phyloP scores from a whole-genome alignment of 2,329 filamentous ascomycete species.

The Teratosphaeria zuluensis region DNA sequence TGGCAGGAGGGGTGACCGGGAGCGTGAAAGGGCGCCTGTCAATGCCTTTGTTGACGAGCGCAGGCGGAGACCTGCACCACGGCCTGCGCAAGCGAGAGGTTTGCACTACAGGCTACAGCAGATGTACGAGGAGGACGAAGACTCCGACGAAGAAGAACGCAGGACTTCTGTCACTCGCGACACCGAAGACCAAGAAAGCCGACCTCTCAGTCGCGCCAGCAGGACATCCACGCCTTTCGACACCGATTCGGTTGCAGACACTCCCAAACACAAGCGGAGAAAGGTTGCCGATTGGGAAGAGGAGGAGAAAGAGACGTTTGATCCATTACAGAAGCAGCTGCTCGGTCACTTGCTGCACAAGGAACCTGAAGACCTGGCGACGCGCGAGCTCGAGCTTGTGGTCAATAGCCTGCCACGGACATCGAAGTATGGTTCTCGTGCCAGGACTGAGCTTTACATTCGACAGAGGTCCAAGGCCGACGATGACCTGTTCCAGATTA shows the following conservation, averaged over 20 bases:
- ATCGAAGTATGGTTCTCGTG: slow-evolving; percentile 65
- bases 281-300: slow-evolving; percentile 38
- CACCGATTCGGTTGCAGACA: slow-evolving; percentile 35
- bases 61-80: slow-evolving; percentile 45
- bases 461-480: slow-evolving; percentile 78
- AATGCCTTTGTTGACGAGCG: slow-evolving; percentile 50
- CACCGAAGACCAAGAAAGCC: slow-evolving; percentile 78
- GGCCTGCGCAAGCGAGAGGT: slow-evolving; percentile 58
- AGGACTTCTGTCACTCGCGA: slow-evolving; percentile 58
- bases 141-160: slow-evolving; percentile 71
- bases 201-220: slow-evolving; percentile 62
- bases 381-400: slow-evolving; percentile 50
- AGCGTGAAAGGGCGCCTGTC: slow-evolving; percentile 23
- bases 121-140: slow-evolving; percentile 59
- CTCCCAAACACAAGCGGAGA: slow-evolving; percentile 36
- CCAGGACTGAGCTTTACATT: slow-evolving; percentile 56
- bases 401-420: slow-evolving; percentile 44
- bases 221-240: slow-evolving; percentile 44
- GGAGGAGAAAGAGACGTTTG: slow-evolving; percentile 40
- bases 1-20: slow-evolving; percentile 25
- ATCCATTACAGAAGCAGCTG: slow-evolving; percentile 36
- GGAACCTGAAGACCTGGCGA: slow-evolving; percentile 61
- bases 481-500: slow-evolving; percentile 65
- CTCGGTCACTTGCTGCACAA: slow-evolving; percentile 42
- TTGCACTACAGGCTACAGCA: slow-evolving; percentile 71